These are phyloP conservation scores for Talaromyces nanjingensis DNA, from an alignment of 495 filamentous ascomycete species.

Conservation along the genomic window DNA sequence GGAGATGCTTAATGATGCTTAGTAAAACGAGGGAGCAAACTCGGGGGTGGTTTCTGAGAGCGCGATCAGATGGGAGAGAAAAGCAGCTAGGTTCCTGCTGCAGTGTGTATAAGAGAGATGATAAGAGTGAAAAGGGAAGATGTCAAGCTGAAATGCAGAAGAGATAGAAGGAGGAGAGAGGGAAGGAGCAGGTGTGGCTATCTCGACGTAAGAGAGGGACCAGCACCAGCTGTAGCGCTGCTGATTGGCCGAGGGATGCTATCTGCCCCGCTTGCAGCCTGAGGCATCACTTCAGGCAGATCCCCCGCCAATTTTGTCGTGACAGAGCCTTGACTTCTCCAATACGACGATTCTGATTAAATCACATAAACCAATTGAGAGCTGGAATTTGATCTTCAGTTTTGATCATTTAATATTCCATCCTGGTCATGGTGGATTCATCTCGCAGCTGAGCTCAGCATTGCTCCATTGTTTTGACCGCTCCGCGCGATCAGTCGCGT, in stretches of 20 bases:
- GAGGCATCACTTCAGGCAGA: neutral
- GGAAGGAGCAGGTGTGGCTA: constrained; percentile 10
- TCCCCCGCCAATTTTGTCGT: neutral
- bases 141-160: constrained; percentile 1
- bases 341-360: neutral
- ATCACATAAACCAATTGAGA: neutral
- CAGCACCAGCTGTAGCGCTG: neutral
- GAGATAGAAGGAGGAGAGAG: constrained; percentile 9
- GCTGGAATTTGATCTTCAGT: neutral
- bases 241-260: neutral
- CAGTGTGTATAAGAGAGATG: neutral
- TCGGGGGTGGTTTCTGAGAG: neutral
- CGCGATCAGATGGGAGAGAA: neutral
- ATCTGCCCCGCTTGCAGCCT: constrained; percentile 9
- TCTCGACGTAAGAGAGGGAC: constrained; percentile 32
- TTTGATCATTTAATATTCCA: neutral
- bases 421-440: neutral
- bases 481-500: neutral
- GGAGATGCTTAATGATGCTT: neutral
- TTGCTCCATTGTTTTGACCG: constrained; percentile 2
- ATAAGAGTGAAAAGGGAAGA: constrained; percentile 3
- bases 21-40: neutral
- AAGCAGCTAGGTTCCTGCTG: neutral
- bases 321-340: neutral
- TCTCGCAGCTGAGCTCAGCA: neutral